These are phyloP conservation scores for Cercospora janseana DNA, from an alignment of 2,329 filamentous ascomycete genomes.

Conservation along the genomic window DNA sequence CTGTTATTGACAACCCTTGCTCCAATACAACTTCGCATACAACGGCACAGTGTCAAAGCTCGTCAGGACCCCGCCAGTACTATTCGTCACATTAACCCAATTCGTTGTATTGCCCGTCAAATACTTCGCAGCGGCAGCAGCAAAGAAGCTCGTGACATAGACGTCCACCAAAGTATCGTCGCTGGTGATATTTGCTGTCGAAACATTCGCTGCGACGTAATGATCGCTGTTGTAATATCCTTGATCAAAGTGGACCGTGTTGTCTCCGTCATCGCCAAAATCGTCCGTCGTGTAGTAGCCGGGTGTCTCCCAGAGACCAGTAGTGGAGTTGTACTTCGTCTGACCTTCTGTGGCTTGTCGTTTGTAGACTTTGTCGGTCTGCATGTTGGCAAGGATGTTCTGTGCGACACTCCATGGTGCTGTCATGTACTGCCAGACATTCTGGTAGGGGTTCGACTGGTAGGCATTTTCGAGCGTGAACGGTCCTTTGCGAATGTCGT, in stretches of 20 bases:
- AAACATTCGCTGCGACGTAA: conserved; percentile 26
- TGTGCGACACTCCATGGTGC: conserved; percentile 25
- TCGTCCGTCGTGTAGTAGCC: conserved; percentile 59
- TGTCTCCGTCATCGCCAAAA: conserved; percentile 57
- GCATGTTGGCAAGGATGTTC: conserved; percentile 25
- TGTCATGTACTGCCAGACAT: conserved; percentile 54
- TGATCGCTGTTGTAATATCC: conserved; percentile 19
- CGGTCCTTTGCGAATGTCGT: conserved; percentile 61
- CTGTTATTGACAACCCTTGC: conserved; percentile 21
- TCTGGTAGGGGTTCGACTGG: conserved; percentile 57
- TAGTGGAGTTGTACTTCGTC: conserved; percentile 18
- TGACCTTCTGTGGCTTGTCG: conserved; percentile 14
- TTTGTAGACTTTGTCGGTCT: conserved; percentile 31
- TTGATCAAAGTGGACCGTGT: conserved; percentile 49
- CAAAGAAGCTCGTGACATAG: conserved; percentile 25
- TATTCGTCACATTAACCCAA: conserved; percentile 25
- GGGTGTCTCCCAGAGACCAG: conserved; percentile 36
- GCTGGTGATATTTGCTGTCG: conserved; percentile 21
- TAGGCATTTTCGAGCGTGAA: conserved; percentile 57
- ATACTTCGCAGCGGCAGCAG: conserved; percentile 22
- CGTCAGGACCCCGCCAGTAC: conserved; percentile 21
- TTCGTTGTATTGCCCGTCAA: conserved; percentile 22
- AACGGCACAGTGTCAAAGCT: conserved; percentile 23
- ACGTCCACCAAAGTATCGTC: conserved; percentile 26
- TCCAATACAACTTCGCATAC: conserved; percentile 23